These are phyloP conservation scores for Arthrobotrys conoides DNA, from an alignment of 2,329 filamentous ascomycete genomes.

Conservation along the genomic window DNA sequence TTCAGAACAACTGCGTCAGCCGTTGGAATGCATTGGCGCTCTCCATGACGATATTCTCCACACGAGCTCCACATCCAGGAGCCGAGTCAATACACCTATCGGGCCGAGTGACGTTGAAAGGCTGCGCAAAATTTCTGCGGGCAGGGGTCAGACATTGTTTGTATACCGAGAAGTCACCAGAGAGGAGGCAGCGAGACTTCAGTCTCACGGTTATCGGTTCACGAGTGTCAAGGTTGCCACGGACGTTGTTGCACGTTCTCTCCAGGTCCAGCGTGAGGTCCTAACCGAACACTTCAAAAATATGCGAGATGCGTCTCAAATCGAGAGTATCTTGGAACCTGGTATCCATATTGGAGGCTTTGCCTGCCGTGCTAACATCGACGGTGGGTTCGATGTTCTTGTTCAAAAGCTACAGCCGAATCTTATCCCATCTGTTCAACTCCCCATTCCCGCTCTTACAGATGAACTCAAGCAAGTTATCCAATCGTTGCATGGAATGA, in stretches of 20 bases:
- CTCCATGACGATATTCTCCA: conserved; percentile 82
- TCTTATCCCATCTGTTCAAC: conserved; percentile 74
- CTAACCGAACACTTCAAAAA: conserved; percentile 75
- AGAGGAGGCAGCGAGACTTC: conserved; percentile 75
- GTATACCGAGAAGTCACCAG: conserved; percentile 76
- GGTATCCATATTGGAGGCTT: conserved; percentile 75
- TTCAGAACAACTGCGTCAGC: conserved; percentile 76
- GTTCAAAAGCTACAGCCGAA: conserved; percentile 73
- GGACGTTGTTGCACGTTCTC: conserved; percentile 77
- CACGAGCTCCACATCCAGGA: conserved; percentile 71
- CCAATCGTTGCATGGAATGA: conserved; percentile 67
- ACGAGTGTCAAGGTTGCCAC: conserved; percentile 78
- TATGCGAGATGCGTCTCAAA: conserved; percentile 75
- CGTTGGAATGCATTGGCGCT: conserved; percentile 76
- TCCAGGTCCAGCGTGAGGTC: conserved; percentile 79
- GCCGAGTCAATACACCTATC: conserved; percentile 40
- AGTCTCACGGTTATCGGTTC: conserved; percentile 83
- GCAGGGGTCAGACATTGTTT: conserved; percentile 84
- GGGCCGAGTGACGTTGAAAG: conserved; percentile 59
- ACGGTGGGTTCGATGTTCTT: conserved; percentile 75
- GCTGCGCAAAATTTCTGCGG: conserved; percentile 68
- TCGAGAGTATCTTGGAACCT: conserved; percentile 69
- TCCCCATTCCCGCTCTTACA: conserved; percentile 72
- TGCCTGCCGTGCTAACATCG: conserved; percentile 68
- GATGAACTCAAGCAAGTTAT: conserved; percentile 70